Evolutionary conservation across 495 filamentous ascomycete species (phyloP).

Genomic region (Durotheca rogersii): DNA sequence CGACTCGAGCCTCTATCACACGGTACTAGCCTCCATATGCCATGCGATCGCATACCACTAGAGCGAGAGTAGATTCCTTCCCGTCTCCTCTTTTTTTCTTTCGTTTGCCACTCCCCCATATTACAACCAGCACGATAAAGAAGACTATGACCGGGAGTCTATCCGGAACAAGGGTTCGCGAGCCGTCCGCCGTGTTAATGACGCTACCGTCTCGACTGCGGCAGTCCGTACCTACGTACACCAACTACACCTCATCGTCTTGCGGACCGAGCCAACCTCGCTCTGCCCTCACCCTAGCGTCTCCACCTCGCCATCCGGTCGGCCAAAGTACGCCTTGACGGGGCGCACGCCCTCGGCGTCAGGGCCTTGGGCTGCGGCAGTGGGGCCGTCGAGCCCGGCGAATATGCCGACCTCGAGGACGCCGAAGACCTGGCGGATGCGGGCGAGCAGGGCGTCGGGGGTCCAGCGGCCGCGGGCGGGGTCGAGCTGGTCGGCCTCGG

Average conservation of each 20-base stretch:
- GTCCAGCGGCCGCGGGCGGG: constrained; percentile 66
- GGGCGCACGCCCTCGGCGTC: constrained; percentile 81
- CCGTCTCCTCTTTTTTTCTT: not conserved
- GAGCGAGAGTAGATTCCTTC: too few relatives aligned
- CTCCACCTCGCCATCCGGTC: constrained; percentile 72
- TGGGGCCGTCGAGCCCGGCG: constrained; percentile 68
- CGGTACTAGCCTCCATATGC: too few relatives aligned
- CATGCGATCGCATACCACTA: too few relatives aligned
- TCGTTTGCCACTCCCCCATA: constrained; percentile 11
- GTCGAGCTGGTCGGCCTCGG: constrained; percentile 59
- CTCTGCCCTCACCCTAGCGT: constrained; percentile 28
- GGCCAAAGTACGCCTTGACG: constrained; percentile 91
- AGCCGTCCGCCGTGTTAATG: too few relatives aligned
- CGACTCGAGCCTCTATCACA: too few relatives aligned
- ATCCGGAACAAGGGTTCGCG: too few relatives aligned
- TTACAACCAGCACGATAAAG: too few relatives aligned
- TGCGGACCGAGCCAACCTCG: too few relatives aligned
- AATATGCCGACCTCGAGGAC: constrained; percentile 94
- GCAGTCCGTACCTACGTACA: too few relatives aligned
- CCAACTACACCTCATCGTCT: too few relatives aligned
- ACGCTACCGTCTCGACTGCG: too few relatives aligned
- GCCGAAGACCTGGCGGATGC: constrained; percentile 79
- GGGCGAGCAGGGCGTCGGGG: constrained; percentile 66
- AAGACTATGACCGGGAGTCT: too few relatives aligned
- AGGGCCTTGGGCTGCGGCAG: constrained; percentile 58